These are phyloP conservation scores for Sporothrix phasma DNA, from an alignment of 2,329 filamentous ascomycete species.

Conservation along the genomic window DNA sequence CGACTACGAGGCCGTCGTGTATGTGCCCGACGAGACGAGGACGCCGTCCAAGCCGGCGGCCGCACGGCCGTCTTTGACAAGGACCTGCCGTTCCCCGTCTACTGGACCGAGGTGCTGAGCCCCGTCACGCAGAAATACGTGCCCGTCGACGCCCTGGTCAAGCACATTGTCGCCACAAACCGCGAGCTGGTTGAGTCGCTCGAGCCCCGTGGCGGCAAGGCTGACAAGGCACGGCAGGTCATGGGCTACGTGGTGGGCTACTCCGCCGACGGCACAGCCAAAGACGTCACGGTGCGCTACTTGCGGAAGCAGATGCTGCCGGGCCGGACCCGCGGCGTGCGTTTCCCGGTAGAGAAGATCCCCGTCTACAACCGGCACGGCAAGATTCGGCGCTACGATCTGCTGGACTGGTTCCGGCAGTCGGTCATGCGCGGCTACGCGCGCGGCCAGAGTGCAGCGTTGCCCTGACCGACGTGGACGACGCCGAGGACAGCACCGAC, in stretches of 20 bases:
- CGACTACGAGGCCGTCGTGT: constrained; percentile 50
- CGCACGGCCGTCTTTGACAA: constrained; percentile 45
- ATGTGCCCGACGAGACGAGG: constrained; percentile 38
- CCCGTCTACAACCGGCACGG: constrained; percentile 68
- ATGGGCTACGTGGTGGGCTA: constrained; percentile 83
- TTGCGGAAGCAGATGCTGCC: constrained; percentile 72
- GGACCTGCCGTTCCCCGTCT: constrained; percentile 74
- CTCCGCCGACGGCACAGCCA: constrained; percentile 75
- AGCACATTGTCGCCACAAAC: constrained; percentile 58
- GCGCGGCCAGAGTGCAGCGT: constrained; percentile 33
- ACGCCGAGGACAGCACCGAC: constrained; percentile 68
- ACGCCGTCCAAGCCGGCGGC: not conserved
- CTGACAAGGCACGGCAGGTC: constrained; percentile 78
- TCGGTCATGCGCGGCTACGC: constrained; percentile 65
- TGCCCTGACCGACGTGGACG: constrained; percentile 61
- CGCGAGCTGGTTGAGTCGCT: constrained; percentile 63
- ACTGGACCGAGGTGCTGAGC: constrained; percentile 88
- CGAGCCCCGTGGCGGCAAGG: constrained; percentile 72
- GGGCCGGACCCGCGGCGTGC: constrained; percentile 78
- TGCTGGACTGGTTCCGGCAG: constrained; percentile 76
- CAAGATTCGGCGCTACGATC: constrained; percentile 65
- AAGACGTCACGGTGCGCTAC: constrained; percentile 90
- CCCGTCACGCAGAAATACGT: constrained; percentile 70
- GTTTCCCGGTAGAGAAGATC: constrained; percentile 69
- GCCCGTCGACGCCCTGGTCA: constrained; percentile 66